Conservation (phyloP, 257 asterid genomes). For the Voacanga thouarsii region DNA sequence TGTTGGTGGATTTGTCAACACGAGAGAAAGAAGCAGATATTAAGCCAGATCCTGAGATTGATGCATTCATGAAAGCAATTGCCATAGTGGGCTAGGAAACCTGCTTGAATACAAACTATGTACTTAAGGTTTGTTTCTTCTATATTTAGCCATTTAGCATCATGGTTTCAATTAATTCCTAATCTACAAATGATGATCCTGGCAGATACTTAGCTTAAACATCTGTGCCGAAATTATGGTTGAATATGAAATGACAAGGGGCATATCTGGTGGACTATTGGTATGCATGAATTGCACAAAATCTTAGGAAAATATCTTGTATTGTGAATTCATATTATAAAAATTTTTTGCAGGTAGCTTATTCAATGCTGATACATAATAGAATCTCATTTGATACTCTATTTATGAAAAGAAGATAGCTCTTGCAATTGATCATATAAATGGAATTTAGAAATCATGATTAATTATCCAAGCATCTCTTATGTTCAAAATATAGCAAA, state of each 20-base stretch:
- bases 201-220: conserved; percentile 82
- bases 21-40: conserved; percentile 53
- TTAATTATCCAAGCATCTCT: neutral
- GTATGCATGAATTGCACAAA: conserved; percentile 28
- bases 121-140: conserved; percentile 58
- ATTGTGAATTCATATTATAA: neutral
- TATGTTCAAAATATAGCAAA: neutral
- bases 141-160: neutral
- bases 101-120: conserved; percentile 72
- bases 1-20: conserved; percentile 60
- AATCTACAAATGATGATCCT: neutral
- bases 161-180: neutral
- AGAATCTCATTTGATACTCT: no score
- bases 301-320: neutral
- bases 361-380: no score
- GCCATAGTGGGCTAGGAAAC: conserved; percentile 73
- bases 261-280: conserved; percentile 90
- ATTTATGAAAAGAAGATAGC: neutral
- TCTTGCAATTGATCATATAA: neutral
- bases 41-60: conserved; percentile 62
- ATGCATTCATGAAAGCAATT: conserved; percentile 75
- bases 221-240: conserved; percentile 83
- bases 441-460: neutral
- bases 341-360: no score
- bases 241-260: conserved; percentile 87